Conservation (phyloP, 129 eudicot genomes). For the Artemisia tridentata region DNA sequence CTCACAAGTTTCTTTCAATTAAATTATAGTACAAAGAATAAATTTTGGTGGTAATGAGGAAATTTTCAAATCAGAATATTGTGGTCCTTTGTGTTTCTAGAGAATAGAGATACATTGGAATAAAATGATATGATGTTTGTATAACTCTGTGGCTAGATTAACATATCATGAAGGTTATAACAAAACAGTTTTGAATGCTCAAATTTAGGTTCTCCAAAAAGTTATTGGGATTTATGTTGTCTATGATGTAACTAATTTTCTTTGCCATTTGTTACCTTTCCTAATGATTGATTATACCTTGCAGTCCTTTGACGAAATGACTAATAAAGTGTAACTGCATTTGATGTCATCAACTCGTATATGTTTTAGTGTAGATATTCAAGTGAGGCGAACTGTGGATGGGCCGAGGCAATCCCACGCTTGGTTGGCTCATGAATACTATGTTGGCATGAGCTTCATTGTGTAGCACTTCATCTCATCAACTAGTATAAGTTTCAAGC, state of each 20-base stretch:
- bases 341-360: no score
- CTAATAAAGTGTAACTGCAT: no score
- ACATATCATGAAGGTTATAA: not conserved
- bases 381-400: no score
- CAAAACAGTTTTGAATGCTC: no score
- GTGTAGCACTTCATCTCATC: no score
- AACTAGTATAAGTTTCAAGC: no score
- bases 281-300: no score
- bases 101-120: conserved; percentile 32
- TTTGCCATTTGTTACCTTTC: not conserved
- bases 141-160: conserved; percentile 9
- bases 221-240: not conserved
- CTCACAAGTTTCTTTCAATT: conserved; percentile 33
- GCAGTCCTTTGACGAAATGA: no score
- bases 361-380: no score
- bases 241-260: not conserved
- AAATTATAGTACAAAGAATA: conserved; percentile 19
- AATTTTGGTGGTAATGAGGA: conserved; percentile 22
- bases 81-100: conserved; percentile 28
- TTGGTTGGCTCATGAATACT: no score
- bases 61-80: conserved; percentile 16
- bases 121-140: conserved; percentile 29
- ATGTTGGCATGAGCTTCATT: no score
- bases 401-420: no score
- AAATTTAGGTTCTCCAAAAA: not conserved